Evolutionary conservation across 164 flowering plant genomes (phyloP).

Genomic region (Vitis vinifera): DNA sequence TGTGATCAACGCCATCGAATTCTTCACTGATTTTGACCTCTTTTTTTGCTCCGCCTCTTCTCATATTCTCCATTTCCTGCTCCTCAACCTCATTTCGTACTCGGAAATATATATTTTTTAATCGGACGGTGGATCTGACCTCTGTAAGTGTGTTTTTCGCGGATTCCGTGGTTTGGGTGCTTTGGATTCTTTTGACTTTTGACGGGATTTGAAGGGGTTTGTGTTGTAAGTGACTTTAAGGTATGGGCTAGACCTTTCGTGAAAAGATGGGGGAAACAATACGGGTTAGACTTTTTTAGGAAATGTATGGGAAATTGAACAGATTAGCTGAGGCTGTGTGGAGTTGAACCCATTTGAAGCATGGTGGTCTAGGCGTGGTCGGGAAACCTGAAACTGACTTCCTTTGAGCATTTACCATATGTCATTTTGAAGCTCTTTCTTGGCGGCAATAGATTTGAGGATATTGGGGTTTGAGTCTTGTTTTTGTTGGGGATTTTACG

Average conservation of each 20-base stretch:
- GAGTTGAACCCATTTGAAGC: background rate
- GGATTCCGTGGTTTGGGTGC: background rate
- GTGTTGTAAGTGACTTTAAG: background rate
- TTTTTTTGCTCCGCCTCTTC: background rate
- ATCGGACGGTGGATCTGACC: background rate
- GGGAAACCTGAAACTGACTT: background rate
- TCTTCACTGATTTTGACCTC: background rate
- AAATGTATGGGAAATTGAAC: background rate
- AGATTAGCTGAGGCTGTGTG: background rate
- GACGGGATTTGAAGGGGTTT: background rate
- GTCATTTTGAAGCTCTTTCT: background rate
- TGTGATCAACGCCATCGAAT: slow-evolving; percentile 2
- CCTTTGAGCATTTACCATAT: background rate
- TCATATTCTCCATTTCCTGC: too few species aligned
- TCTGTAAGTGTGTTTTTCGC: background rate
- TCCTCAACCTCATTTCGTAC: too few species aligned
- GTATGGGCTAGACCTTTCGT: background rate
- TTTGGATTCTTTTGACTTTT: background rate
- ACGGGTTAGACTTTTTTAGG: background rate
- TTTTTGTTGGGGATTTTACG: background rate
- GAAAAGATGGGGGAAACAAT: background rate
- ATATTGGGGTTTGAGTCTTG: background rate
- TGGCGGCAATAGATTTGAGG: background rate
- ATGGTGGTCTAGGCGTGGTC: background rate
- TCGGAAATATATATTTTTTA: background rate